Evolutionary conservation across 306 rosid species (phyloP).

Genomic region (Dryas drummondii): DNA sequence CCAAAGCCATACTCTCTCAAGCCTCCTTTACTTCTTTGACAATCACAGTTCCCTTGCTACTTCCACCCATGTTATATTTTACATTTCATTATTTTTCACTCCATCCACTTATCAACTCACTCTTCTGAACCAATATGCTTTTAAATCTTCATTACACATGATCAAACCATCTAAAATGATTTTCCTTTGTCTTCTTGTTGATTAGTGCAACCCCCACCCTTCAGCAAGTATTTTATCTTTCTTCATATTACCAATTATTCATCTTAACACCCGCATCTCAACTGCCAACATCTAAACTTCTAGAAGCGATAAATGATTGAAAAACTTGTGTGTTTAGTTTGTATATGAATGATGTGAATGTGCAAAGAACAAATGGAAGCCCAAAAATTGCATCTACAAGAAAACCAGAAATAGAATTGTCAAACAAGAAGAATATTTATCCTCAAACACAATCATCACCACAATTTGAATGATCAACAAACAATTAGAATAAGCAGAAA

Average conservation of each 20-base stretch:
- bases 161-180: background rate
- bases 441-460: background rate
- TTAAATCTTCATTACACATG: background rate
- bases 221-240: background rate
- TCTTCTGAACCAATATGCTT: background rate
- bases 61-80: background rate
- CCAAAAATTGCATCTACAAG: background rate
- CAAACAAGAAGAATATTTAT: background rate
- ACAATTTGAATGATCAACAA: background rate
- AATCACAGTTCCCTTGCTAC: background rate
- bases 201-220: no score
- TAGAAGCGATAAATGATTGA: background rate
- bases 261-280: background rate
- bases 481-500: background rate
- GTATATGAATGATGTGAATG: no score
- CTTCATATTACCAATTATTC: background rate
- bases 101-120: slow-evolving; percentile 3
- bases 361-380: background rate
- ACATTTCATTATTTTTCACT: background rate
- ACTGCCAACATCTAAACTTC: background rate
- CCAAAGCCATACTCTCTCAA: no score
- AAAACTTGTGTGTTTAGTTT: no score
- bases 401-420: background rate
- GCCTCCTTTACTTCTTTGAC: no score
- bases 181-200: background rate